Conservation (phyloP, 2,329 filamentous ascomycete genomes). For the Aspergillus proliferans region DNA sequence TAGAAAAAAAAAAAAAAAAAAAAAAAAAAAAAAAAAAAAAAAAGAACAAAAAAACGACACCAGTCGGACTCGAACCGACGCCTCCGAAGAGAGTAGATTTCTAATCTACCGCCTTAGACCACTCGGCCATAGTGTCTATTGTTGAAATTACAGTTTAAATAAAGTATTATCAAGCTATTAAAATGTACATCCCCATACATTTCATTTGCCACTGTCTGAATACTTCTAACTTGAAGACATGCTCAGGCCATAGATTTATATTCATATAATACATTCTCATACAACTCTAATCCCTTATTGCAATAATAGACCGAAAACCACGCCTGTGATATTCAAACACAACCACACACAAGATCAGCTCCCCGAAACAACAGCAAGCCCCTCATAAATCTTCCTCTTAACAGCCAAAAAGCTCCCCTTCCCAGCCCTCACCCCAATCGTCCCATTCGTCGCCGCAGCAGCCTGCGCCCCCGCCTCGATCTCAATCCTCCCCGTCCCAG, state of each 20-base stretch:
- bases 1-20: too few relatives aligned
- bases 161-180: too few relatives aligned
- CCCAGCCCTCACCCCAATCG: conserved; percentile 47
- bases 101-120: conserved; percentile 1
- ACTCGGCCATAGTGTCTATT: not conserved
- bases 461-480: conserved; percentile 68
- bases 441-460: conserved; percentile 35
- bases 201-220: not conserved
- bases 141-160: too few relatives aligned
- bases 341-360: conserved; percentile 37
- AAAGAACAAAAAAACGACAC: not conserved
- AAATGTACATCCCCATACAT: too few relatives aligned
- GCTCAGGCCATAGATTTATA: not conserved
- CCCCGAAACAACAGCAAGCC: conserved; percentile 81
- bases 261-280: not conserved
- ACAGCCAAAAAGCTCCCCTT: conserved; percentile 80
- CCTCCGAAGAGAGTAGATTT: conserved; percentile 1
- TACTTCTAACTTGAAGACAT: not conserved
- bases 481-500: conserved; percentile 77
- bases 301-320: conserved; percentile 42
- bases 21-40: too few relatives aligned
- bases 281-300: not conserved
- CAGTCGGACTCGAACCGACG: conserved; percentile 1
- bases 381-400: conserved; percentile 86
- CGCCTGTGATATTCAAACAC: not conserved